Base-by-base conservation (phyloP, 768 basidiomycete species). In the Termitomyces sp. region DNA sequence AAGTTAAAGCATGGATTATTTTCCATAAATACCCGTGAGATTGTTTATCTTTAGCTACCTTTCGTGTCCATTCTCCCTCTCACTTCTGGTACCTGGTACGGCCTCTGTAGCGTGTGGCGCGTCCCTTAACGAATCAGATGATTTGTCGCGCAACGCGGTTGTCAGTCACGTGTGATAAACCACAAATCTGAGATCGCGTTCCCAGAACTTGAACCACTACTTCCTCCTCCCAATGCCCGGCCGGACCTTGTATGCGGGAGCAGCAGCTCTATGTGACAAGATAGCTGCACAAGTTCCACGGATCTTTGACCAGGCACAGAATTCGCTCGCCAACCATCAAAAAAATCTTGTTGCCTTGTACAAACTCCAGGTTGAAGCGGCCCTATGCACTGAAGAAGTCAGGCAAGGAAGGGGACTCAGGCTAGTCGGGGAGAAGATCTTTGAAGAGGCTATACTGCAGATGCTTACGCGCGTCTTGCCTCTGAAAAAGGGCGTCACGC, bases 281-380 rank as follows among this genome's bases (percentile, higher is more conserved):
- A 48, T 68, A 8, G 46, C 36, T 49, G n/a, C 56, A 7, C 43
- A 49, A 9, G 36, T 91, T 20, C 82, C 84, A 20, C 84, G 81
- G 38, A 91, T 94, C 48, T 92, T 96, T 63, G 85, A 90, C 34
- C 91, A 96, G 74, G 90, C 81, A 0, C 92, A 95, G 71, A 76
- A 71, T 7, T 85, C 88, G 0, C 73, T 80, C 14, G 86, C 91
- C 9, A 94, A 92, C 71, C 95, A 98, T 73, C 86, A 88, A 63
- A 97, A 97, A 80, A 96, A 97, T 74, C 78, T 88, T 55, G 87
- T 93, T 46, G 85, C 86, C 0, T 82, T 97, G 3, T 80, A 92
- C 78, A 93, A 93, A 71, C 73, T 96, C 46, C 93, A 96, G 60
- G 59, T 74, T 4, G 81, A 89, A 57, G 88, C 87, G 10, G 85